Evolutionary conservation across 257 asterid genomes (phyloP), one percentile per base, ranked within the genome.

Genomic region (Rubia yunnanensis): DNA sequence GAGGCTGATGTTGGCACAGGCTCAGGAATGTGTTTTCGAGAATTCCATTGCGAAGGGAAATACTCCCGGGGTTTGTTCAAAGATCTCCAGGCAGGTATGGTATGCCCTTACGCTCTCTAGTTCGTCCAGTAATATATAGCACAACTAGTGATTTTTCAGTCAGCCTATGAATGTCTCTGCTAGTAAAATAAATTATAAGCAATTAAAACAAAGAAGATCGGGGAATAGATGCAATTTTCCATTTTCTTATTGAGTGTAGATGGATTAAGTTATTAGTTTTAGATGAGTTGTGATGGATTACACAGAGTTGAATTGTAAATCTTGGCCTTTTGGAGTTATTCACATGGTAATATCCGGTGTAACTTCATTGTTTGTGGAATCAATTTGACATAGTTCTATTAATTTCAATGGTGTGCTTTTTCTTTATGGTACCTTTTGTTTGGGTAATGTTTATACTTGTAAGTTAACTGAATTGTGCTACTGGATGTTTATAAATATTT

Each of bases 11-110:
- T 73, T 92, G 71, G 98, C 98, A 58, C 97, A 92, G 79, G 98
- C 98, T 10, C 98, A 92, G 78, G 98, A 92, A 76, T 89, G 97
- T 23, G 98, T 89, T 52, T 92, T 87, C 23, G 98, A 92, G 87
- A 92, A 86, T 69, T 85, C 97, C 55, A 87, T 89, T 70, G 95
- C 96, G 48, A 92, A 92, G 80, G 97, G 97, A 26, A 92, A 90
- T 84, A 89, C 94, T 64, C 89, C 87, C 69, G 97, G 91, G 75
- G 98, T 89, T 69, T 89, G 89, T 78, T 86, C 96, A 18, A 92
- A 92, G 81, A 89, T 92, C 60, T 89, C 98, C 26, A 80, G 96
- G 82, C 98, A 92, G 98, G 98, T 89, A 60, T 69, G 71, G 55
- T 24, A 50, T 31, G 0, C 13, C 14, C 10, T n/a, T 48, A 41